These are phyloP conservation scores for Lentinula boryana DNA, from an alignment of 768 basidiomycete genomes.

Conservation along the genomic window DNA sequence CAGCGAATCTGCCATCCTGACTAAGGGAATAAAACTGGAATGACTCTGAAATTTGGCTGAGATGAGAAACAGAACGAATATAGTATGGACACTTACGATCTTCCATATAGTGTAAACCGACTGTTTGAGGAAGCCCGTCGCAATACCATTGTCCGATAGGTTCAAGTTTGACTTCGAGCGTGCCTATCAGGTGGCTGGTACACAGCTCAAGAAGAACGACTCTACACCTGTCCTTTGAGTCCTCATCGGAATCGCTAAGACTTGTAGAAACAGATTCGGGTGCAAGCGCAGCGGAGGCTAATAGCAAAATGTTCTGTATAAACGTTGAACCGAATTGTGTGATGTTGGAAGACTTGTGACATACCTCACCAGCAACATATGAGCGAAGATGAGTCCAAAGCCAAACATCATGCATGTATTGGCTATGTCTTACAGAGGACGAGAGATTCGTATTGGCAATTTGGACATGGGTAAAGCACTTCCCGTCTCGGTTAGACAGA, in stretches of 20 bases:
- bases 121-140: background rate
- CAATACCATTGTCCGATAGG: conserved; percentile 8
- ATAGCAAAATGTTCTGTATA: conserved; percentile 31
- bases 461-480: conserved; percentile 22
- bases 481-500: conserved; percentile 48
- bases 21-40: conserved; percentile 36
- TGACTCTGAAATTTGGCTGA: conserved; percentile 20
- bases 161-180: background rate
- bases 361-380: conserved; percentile 34
- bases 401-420: conserved; percentile 31
- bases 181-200: background rate
- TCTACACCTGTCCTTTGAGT: conserved; percentile 4
- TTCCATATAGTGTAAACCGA: background rate
- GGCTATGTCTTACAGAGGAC: conserved; percentile 26
- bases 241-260: background rate
- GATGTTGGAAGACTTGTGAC: conserved; percentile 4
- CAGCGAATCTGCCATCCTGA: conserved; percentile 36
- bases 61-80: background rate
- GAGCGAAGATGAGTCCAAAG: conserved; percentile 35
- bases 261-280: conserved; percentile 8
- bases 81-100: background rate
- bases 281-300: conserved; percentile 37
- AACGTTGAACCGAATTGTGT: conserved; percentile 10
- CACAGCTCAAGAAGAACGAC: conserved; percentile 7
- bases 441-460: conserved; percentile 20